Percentiles rank a stretch among this genome's conserved stretches.
Conservation (phyloP, 352 stramenopile species). For the Globisporangium okanoganense region DNA sequence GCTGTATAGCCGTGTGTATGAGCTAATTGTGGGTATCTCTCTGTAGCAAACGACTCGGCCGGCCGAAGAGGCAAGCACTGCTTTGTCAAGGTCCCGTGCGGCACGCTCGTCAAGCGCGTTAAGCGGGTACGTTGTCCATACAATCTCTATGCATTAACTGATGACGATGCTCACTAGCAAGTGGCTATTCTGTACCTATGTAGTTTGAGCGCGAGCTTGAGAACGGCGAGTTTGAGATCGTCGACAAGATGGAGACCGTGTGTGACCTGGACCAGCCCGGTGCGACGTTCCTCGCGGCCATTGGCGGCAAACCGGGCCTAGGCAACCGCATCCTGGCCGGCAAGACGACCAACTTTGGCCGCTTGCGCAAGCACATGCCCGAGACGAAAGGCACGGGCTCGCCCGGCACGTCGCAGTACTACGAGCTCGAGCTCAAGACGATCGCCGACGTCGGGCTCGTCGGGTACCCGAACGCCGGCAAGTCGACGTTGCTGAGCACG, state of each 20-base stretch:
- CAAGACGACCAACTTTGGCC: conserved; percentile 80
- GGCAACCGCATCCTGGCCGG: conserved; percentile 83
- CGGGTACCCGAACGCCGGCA: conserved; percentile 99
- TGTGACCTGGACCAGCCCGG: conserved; percentile 75
- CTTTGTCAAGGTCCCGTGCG: conserved; percentile 78
- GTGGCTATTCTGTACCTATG: not conserved
- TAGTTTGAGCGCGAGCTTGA: conserved; percentile 75
- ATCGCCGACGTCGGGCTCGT: conserved; percentile 98
- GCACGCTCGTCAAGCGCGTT: conserved; percentile 86
- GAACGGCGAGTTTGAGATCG: conserved; percentile 74
- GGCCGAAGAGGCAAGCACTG: conserved; percentile 78
- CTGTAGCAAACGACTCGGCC: conserved; percentile 70
- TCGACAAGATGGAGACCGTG: conserved; percentile 74
- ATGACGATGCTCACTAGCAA: not conserved
- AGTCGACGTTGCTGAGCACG: conserved; percentile 93
- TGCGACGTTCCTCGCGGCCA: conserved; percentile 67
- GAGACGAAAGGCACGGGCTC: conserved; percentile 83
- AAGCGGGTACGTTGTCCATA: conserved; percentile 43
- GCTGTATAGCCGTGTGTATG: not conserved
- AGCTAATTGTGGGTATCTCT: conserved; percentile 8
- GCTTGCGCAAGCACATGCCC: conserved; percentile 81
- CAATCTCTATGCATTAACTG: not conserved
- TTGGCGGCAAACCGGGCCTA: conserved; percentile 77
- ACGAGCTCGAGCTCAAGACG: conserved; percentile 97
- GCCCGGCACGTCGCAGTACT: conserved; percentile 91